Evolutionary conservation across 805 yeast species (phyloP).

Genomic region (fission yeast (Schizosaccharomyces pombe)): DNA sequence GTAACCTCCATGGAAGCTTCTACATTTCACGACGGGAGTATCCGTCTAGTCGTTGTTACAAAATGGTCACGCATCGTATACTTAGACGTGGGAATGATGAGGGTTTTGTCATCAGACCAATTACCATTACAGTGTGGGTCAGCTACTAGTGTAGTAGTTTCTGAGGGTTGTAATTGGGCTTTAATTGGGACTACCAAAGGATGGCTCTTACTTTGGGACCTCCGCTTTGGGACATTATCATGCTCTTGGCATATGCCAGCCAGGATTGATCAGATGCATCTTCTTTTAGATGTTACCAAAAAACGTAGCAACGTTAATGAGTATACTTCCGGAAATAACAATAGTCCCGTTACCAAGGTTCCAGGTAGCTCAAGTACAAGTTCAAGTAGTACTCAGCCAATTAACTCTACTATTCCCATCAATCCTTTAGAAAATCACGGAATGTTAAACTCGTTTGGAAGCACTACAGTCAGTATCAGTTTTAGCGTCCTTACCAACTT

Average conservation of each 20-base stretch:
- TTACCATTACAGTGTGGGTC: conserved; percentile 24
- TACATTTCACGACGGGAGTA: conserved; percentile 17
- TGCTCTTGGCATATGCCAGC: conserved; percentile 37
- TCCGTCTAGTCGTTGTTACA: conserved; percentile 26
- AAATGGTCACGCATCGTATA: conserved; percentile 27
- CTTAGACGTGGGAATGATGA: conserved; percentile 37
- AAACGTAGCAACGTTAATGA: too few relatives aligned
- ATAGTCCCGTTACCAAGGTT: background rate
- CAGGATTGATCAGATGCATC: conserved; percentile 27
- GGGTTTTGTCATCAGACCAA: background rate
- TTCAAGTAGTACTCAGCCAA: background rate
- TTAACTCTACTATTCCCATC: background rate
- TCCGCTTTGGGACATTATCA: conserved; percentile 37
- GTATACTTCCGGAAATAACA: background rate
- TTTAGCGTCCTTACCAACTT: background rate
- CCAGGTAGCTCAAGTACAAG: background rate
- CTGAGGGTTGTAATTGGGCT: conserved; percentile 34
- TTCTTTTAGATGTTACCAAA: background rate
- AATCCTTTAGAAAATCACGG: background rate
- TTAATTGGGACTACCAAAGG: conserved; percentile 58
- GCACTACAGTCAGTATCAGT: background rate
- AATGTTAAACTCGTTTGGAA: background rate
- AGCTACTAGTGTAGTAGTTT: conserved; percentile 35
- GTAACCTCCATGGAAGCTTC: conserved; percentile 24
- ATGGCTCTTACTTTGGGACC: conserved; percentile 56